Conservation (phyloP, 2,329 filamentous ascomycete genomes). For the Aureobasidium lini region DNA sequence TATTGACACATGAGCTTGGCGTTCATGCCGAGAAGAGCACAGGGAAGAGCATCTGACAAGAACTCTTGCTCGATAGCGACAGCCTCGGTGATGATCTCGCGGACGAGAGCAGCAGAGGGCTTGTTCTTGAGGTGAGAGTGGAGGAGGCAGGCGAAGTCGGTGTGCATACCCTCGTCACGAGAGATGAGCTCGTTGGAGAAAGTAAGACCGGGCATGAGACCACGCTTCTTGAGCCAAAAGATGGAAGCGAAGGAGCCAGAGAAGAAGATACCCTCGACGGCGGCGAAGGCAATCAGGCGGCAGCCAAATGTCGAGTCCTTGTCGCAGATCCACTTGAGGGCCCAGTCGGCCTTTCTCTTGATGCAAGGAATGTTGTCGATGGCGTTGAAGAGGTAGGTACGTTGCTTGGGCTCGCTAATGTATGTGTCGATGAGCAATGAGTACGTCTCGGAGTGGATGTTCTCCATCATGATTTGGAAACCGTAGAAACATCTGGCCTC, state of each 20-base stretch:
- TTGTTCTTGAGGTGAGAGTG: conserved; percentile 97
- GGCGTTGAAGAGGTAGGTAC: conserved; percentile 92
- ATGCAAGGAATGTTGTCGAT: conserved; percentile 99
- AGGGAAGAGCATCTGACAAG: conserved; percentile 88
- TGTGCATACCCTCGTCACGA: conserved; percentile 98
- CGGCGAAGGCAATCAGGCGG: conserved; percentile 92
- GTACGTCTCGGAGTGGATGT: conserved; percentile 99
- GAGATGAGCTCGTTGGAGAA: conserved; percentile 99
- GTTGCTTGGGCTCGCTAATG: conserved; percentile 94
- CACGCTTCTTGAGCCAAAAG: conserved; percentile 99
- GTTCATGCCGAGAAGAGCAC: conserved; percentile 95
- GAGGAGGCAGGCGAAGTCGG: conserved; percentile 94
- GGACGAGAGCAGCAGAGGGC: conserved; percentile 70
- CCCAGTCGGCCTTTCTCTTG: conserved; percentile 98
- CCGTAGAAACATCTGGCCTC: conserved; percentile 99
- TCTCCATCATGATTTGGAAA: conserved; percentile 99
- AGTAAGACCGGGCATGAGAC: conserved; percentile 94
- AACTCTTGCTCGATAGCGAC: conserved; percentile 97
- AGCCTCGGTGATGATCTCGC: conserved; percentile 88
- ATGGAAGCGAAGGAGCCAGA: conserved; percentile 96
- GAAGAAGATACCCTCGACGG: conserved; percentile 99
- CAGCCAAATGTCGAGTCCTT: conserved; percentile 90
- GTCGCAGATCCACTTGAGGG: conserved; percentile 88
- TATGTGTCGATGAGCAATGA: conserved; percentile 98
- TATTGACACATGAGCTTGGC: conserved; percentile 96